A percentile compares a stretch with the other conserved stretches of the same genome.
These are phyloP conservation scores for Phoma herbarum DNA, from an alignment of 2,329 filamentous ascomycete species.

Conservation along the genomic window DNA sequence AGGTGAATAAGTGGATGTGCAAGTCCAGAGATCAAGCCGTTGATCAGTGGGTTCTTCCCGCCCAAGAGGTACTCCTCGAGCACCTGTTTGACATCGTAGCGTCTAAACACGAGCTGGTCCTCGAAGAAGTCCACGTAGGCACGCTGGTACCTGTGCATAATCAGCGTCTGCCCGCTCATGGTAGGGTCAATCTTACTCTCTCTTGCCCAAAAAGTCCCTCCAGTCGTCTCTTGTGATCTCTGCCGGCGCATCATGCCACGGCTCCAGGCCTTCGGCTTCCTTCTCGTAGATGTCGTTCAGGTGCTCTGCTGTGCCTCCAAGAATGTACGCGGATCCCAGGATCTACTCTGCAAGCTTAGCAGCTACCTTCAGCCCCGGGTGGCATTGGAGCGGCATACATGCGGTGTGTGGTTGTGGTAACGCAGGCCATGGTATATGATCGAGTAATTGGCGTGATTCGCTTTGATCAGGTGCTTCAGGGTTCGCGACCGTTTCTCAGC, in stretches of 20 bases:
- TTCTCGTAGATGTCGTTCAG: constrained; percentile 83
- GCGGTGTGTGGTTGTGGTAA: constrained; percentile 85
- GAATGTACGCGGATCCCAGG: constrained; percentile 83
- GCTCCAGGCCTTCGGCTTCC: constrained; percentile 74
- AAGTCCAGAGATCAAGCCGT: constrained; percentile 80
- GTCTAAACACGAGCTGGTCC: constrained; percentile 78
- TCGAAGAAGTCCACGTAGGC: constrained; percentile 97
- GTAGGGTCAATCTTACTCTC: constrained; percentile 58
- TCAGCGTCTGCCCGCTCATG: constrained; percentile 20
- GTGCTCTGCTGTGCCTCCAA: constrained; percentile 77
- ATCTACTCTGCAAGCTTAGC: constrained; percentile 60
- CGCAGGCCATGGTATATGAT: constrained; percentile 78
- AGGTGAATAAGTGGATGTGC: constrained; percentile 94
- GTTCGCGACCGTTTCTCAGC: constrained; percentile 81
- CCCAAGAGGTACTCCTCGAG: constrained; percentile 78
- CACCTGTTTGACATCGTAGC: constrained; percentile 86
- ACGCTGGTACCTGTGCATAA: constrained; percentile 72
- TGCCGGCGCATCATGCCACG: constrained; percentile 83
- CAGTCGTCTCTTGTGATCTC: constrained; percentile 87
- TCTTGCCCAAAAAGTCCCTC: constrained; percentile 82
- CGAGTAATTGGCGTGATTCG: constrained; percentile 90
- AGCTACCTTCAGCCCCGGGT: constrained; percentile 31
- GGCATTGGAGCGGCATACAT: constrained; percentile 59
- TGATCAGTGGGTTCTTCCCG: constrained; percentile 79
- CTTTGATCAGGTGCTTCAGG: constrained; percentile 87